Conservation (phyloP, 345 rosid species). For the Acer negundo region DNA sequence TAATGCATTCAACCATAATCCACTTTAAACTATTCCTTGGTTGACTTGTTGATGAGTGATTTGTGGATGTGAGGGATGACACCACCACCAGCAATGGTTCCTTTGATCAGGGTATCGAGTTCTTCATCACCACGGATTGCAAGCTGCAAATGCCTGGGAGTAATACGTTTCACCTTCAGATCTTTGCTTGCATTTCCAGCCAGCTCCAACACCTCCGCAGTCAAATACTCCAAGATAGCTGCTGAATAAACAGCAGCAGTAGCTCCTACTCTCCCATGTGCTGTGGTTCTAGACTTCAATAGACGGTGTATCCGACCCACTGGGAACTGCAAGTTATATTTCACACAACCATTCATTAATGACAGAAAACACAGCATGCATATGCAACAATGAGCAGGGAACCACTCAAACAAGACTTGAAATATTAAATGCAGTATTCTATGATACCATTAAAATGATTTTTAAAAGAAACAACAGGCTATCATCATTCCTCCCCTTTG, state of each 20-base stretch:
- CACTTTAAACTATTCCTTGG: constrained; percentile 45
- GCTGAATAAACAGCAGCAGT: constrained; percentile 76
- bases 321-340: constrained; percentile 52
- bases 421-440: background rate
- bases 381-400: background rate
- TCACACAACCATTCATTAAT: background rate
- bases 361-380: background rate
- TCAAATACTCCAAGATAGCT: constrained; percentile 66
- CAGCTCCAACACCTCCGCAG: constrained; percentile 68
- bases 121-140: constrained; percentile 75
- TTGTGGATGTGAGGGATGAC: constrained; percentile 82
- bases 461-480: background rate
- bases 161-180: constrained; percentile 69
- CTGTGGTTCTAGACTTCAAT: constrained; percentile 60
- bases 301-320: constrained; percentile 72
- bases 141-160: constrained; percentile 72
- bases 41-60: constrained; percentile 71
- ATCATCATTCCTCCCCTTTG: background rate
- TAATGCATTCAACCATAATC: background rate
- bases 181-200: constrained; percentile 82
- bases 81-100: constrained; percentile 83
- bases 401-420: background rate
- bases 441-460: background rate
- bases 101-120: constrained; percentile 75
- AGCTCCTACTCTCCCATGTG: constrained; percentile 75